Evolutionary conservation across 2,329 filamentous ascomycete genomes (phyloP).

Genomic region (Byssoonygena ceratinophila): DNA sequence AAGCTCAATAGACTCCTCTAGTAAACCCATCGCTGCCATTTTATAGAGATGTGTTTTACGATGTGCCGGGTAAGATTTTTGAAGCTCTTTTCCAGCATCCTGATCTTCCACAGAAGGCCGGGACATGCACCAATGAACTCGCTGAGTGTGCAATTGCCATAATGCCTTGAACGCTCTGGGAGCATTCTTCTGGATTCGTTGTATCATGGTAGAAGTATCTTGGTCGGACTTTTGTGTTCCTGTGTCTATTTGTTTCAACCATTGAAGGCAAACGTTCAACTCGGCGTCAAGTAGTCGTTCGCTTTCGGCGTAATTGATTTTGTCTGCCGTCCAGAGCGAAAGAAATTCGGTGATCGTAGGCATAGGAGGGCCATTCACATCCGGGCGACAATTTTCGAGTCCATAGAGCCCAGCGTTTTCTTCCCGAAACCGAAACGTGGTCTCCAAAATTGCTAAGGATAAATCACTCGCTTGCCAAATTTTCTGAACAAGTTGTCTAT

Average conservation of each 20-base stretch:
- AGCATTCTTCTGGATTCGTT: constrained; percentile 40
- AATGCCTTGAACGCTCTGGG: constrained; percentile 47
- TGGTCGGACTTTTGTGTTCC: constrained; percentile 24
- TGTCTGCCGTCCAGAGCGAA: constrained; percentile 73
- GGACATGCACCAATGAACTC: constrained; percentile 47
- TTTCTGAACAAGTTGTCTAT: constrained; percentile 35
- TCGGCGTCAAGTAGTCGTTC: constrained; percentile 33
- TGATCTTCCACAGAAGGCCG: constrained; percentile 42
- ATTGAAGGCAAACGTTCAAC: constrained; percentile 33
- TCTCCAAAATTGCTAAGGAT: constrained; percentile 53
- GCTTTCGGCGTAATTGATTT: constrained; percentile 30
- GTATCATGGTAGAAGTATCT: constrained; percentile 31
- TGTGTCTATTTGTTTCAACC: constrained; percentile 24
- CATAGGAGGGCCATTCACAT: constrained; percentile 53
- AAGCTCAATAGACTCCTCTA: constrained; percentile 48
- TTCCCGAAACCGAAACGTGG: constrained; percentile 59
- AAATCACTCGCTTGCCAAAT: constrained; percentile 65
- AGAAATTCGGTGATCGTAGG: constrained; percentile 58
- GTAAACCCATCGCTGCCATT: constrained; percentile 43
- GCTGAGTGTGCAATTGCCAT: constrained; percentile 50
- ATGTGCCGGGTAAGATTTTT: constrained; percentile 32
- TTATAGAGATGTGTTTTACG: constrained; percentile 40
- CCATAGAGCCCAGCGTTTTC: constrained; percentile 63
- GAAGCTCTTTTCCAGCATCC: constrained; percentile 41
- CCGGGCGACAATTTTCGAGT: constrained; percentile 54